phyloP scores from a whole-genome alignment of 257 asterid genomes.

The Datura wrightii region DNA sequence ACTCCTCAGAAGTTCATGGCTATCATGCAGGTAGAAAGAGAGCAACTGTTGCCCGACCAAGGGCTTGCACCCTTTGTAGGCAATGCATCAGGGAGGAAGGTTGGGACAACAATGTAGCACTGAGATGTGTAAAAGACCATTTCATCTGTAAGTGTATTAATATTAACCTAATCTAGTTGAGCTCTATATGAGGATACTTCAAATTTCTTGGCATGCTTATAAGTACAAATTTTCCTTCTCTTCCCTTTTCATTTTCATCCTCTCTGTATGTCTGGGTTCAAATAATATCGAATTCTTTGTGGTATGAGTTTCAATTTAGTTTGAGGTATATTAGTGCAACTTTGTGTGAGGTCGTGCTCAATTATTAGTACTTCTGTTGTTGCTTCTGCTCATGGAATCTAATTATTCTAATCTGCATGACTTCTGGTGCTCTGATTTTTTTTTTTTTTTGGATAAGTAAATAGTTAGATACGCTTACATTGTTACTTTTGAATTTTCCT shows the following conservation, averaged over 20 bases:
- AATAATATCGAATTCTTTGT: background rate
- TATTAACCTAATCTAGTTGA: background rate
- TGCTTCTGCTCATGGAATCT: too few species aligned
- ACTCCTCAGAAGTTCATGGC: too few species aligned
- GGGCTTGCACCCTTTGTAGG: conserved; percentile 92
- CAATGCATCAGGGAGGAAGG: conserved; percentile 85
- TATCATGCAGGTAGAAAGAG: conserved; percentile 56
- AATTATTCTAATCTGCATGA: too few species aligned
- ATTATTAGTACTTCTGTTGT: too few species aligned
- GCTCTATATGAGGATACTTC: background rate
- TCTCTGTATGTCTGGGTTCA: background rate
- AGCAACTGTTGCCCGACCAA: conserved; percentile 84
- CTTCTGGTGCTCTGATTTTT: too few species aligned
- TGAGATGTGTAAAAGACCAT: conserved; percentile 88
- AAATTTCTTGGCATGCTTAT: conserved; percentile 10
- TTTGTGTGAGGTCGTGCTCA: too few species aligned
- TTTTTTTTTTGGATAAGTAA: background rate
- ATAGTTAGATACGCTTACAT: too few species aligned
- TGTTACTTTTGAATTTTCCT: conserved; percentile 25
- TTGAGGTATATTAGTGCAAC: too few species aligned
- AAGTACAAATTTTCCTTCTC: background rate
- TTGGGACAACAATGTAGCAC: conserved; percentile 74
- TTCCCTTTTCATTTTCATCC: background rate
- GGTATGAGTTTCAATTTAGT: too few species aligned
- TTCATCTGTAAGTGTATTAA: conserved; percentile 79